Evolutionary conservation across 2,329 filamentous ascomycete genomes (phyloP), one percentile per base, ranked within the genome.

Genomic region (Chaetomium sp.): DNA sequence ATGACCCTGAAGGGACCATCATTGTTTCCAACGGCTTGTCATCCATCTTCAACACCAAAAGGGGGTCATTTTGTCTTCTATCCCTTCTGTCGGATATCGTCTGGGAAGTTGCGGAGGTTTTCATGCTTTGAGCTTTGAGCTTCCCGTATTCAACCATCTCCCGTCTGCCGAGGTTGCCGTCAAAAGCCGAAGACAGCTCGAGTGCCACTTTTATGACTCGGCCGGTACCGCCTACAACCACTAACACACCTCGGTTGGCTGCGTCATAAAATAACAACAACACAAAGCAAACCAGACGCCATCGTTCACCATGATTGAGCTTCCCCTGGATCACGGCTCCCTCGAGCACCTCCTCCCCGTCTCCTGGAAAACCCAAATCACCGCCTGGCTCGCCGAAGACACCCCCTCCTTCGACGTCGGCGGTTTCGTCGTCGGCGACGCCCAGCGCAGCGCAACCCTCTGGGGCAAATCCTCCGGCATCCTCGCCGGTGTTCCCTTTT

Each of bases 391-490:
- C 11, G 88, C 91, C 67, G 94, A 99, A 74, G 94, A 99, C 75
- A 95, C 91, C 3, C 94, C 94, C 4, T 94, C 89, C 52, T 92
- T 96, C 73, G 94, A 99, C 78, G 96, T 96, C 70, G 94, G 89
- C 66, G 94, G 94, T 58, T 99, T 95, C 71, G 94, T 99, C 6
- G 94, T 99, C 32, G 94, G 94, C 61, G 82, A 88, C 41, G 74
- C 73, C 34, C 71, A 75, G 7, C 81, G 82, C 56, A 81, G 78
- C 11, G 86, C 86, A 19, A 87, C 82, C 4, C 79, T 89, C 41
- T 86, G 81, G 73, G 83, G 79, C 58, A 89, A 88, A 70, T 84
- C 81, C n/a, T 69, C 76, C 3, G 94, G 94, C 59, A 79, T 97
- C 49, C 78, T 99, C 47, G 94, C 94, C 42, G 94, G 94, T 54